A percentile compares a stretch with the other conserved stretches of the same genome.
Evolutionary conservation across 768 basidiomycete genomes (phyloP).

Genomic region (Trichaptum fuscoviolaceum): DNA sequence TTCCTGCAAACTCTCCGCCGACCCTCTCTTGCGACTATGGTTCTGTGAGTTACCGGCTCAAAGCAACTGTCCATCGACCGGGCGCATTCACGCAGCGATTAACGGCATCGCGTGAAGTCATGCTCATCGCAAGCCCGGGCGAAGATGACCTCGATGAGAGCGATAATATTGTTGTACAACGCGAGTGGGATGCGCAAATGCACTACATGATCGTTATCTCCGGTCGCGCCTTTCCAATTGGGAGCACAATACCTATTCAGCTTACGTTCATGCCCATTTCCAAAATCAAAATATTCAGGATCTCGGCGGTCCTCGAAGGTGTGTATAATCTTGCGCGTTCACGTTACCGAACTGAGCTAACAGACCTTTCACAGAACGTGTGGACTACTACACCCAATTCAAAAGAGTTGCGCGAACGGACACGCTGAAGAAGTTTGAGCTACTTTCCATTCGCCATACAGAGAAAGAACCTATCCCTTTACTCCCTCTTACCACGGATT

Average conservation of each 20-base stretch:
- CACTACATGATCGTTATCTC: slow-evolving; percentile 74
- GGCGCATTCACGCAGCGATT: slow-evolving; percentile 76
- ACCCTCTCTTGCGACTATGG: slow-evolving; percentile 72
- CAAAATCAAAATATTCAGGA: slow-evolving; percentile 75
- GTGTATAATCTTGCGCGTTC: slow-evolving; percentile 15
- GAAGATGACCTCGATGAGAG: slow-evolving; percentile 86
- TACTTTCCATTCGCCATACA: slow-evolving; percentile 57
- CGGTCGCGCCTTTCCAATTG: slow-evolving; percentile 76
- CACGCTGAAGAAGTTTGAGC: slow-evolving; percentile 49
- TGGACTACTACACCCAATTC: slow-evolving; percentile 73
- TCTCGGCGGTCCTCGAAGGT: slow-evolving; percentile 82
- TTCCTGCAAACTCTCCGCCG: slow-evolving; percentile 77
- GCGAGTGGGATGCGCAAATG: slow-evolving; percentile 87
- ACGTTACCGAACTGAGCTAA: not conserved
- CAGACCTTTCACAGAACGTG: slow-evolving; percentile 52
- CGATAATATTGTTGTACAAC: slow-evolving; percentile 75
- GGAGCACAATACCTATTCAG: slow-evolving; percentile 72
- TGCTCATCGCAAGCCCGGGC: slow-evolving; percentile 66
- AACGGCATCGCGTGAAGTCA: slow-evolving; percentile 63
- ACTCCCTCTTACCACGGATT: slow-evolving; percentile 73
- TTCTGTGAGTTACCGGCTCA: slow-evolving; percentile 71
- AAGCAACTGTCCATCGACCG: slow-evolving; percentile 77
- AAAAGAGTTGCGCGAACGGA: slow-evolving; percentile 67
- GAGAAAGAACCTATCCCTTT: slow-evolving; percentile 55
- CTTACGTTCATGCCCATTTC: slow-evolving; percentile 79